Evolutionary conservation across 345 rosid genomes (phyloP).

Genomic region (Raphanus raphanistrum): DNA sequence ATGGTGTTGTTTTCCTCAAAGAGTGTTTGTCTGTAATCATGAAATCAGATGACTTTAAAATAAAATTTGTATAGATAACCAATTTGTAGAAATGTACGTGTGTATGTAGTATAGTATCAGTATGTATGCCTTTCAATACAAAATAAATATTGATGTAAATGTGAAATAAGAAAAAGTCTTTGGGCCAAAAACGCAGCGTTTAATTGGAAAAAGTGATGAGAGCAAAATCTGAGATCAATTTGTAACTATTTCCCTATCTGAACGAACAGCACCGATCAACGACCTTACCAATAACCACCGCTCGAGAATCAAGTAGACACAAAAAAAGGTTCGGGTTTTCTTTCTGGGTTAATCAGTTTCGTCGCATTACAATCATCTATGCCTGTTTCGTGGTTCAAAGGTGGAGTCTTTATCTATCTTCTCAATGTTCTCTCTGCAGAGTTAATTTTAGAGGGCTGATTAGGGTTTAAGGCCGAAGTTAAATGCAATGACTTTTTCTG

Average conservation of each 20-base stretch:
- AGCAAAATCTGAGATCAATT: slow-evolving; percentile 23
- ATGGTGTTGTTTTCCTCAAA: no score
- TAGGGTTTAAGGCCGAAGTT: no score
- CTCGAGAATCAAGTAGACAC: slow-evolving; percentile 7
- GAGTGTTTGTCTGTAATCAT: no score
- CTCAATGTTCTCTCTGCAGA: not conserved
- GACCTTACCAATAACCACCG: slow-evolving; percentile 6
- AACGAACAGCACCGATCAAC: slow-evolving; percentile 16
- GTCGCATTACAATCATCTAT: slow-evolving; percentile 12
- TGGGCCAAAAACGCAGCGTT: not conserved
- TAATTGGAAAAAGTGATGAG: not conserved
- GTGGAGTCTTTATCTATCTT: not conserved
- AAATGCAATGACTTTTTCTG: no score
- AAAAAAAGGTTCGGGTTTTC: not conserved
- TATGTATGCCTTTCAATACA: not conserved
- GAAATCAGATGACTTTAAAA: no score
- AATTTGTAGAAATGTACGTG: no score
- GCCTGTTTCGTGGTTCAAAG: not conserved
- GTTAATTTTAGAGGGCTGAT: not conserved
- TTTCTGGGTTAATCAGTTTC: slow-evolving; percentile 12
- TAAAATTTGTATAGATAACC: no score
- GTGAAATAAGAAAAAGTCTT: not conserved
- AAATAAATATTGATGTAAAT: no score
- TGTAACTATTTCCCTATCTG: not conserved
- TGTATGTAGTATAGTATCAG: no score